A percentile compares a stretch with the other conserved stretches of the same genome.
phyloP scores from a whole-genome alignment of 306 rosid genomes.

The Lathyrus aphaca region DNA sequence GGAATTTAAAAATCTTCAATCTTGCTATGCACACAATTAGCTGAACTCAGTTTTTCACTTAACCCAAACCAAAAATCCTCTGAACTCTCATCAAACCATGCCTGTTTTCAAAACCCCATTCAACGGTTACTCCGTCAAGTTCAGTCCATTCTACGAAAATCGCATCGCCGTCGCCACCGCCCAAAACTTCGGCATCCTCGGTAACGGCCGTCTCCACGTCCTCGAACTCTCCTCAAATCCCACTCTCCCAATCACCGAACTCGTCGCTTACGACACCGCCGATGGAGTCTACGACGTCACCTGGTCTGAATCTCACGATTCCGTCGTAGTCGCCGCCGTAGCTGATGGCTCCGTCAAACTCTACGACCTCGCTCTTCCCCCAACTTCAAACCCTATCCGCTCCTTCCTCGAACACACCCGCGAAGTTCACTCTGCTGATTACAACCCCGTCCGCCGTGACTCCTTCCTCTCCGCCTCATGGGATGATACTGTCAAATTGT shows the following conservation, averaged over 20 bases:
- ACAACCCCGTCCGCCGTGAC: constrained; percentile 94
- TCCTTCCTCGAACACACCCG: constrained; percentile 92
- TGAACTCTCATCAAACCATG: constrained; percentile 43
- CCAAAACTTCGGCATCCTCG: constrained; percentile 94
- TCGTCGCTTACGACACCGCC: constrained; percentile 79
- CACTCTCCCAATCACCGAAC: constrained; percentile 55
- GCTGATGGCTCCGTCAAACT: constrained; percentile 96
- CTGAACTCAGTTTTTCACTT: constrained; percentile 5
- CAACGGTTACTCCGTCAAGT: constrained; percentile 94
- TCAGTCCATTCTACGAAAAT: constrained; percentile 94
- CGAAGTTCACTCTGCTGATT: constrained; percentile 79
- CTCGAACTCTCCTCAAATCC: constrained; percentile 67
- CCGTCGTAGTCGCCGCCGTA: constrained; percentile 80
- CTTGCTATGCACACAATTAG: background rate
- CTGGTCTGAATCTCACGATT: constrained; percentile 96
- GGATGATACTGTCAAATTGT: constrained; percentile 88
- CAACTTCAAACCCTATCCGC: constrained; percentile 78
- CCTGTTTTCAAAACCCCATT: constrained; percentile 90
- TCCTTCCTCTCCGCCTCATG: constrained; percentile 88
- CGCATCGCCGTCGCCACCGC: constrained; percentile 95
- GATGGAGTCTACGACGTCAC: constrained; percentile 88
- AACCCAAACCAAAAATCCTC: background rate
- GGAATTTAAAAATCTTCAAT: background rate
- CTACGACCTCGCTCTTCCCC: constrained; percentile 79
- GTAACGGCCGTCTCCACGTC: constrained; percentile 92